Base-by-base conservation (phyloP, 768 basidiomycete species). In the Boletus rubescentipes region DNA sequence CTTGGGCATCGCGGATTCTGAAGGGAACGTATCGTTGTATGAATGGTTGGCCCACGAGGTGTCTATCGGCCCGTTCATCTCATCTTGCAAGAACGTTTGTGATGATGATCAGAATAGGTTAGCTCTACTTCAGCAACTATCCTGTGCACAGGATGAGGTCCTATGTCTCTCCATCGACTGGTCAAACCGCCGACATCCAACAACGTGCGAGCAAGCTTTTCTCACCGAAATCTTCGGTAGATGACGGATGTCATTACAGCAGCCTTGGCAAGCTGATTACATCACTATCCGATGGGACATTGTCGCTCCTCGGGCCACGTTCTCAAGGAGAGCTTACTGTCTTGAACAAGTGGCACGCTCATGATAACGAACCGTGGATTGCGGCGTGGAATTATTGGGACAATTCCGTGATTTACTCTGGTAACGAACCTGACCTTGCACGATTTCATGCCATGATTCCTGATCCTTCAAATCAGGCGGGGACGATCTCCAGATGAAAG, bases 351-450 rank as follows among this genome's bases (percentile, higher is more conserved):
- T 98, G 94, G 94, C 76, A 83, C 53, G 95, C 91, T 1, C 97
- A 98, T 62, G 91, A 94, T 53, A 85, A 86, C 62, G 97, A 99
- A 66, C 89, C 95, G 0, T 99, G 97, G 97, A 83, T 93, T 45
- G 85, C 89, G 1, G 85, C 89, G 1, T 98, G 93, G 87, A 82
- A 98, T 63, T 86, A 88, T 59, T 96, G 93, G 90, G 75, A 94
- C 54, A 74, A 77, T 1, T 83, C 85, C 62, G 69, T 91, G 34
- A 75, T 97, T 5, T 98, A 91, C 73, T 93, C 93, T 11, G 95
- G 94, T 90, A 43, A 44, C 73, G 15, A 38, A 38, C 21, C n/a
- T 21, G 26, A 26, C 6, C 26, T 14, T 32, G 26, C 18, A 26
- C 35, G 21, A 10, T 47, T 29, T 31, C 32, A 15, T 4, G 29